Evolutionary conservation across 345 rosid species (phyloP).

Genomic region (Aurinia saxatilis): DNA sequence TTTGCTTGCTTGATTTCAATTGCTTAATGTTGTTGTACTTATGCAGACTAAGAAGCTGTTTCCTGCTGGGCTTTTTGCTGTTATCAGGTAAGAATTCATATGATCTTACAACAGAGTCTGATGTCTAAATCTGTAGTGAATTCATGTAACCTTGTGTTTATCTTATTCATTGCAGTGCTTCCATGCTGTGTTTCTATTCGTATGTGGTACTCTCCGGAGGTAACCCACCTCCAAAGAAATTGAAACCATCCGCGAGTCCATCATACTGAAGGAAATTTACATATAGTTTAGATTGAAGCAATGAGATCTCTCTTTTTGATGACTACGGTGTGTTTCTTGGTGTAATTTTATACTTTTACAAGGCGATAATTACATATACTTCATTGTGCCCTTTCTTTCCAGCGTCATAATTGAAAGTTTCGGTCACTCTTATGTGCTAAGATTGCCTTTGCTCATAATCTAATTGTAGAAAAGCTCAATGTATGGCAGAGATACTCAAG

Average conservation of each 20-base stretch:
- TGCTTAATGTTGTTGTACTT: slow-evolving; percentile 10
- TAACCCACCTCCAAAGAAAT: slow-evolving; percentile 92
- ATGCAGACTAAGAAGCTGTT: slow-evolving; percentile 76
- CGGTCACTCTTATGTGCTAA: neutral
- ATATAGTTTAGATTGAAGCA: neutral
- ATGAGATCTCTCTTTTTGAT: slow-evolving; percentile 1
- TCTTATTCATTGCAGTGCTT: slow-evolving; percentile 45
- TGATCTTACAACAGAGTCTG: neutral
- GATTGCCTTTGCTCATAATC: neutral
- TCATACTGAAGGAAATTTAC: slow-evolving; percentile 20
- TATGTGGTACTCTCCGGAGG: slow-evolving; percentile 87
- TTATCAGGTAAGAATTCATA: slow-evolving; percentile 43
- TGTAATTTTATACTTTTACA: slow-evolving; percentile 12
- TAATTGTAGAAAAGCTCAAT: neutral
- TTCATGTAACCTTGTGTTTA: neutral
- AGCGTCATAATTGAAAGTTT: neutral
- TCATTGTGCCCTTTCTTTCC: neutral
- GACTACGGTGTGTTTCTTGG: neutral
- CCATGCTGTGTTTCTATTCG: slow-evolving; percentile 70
- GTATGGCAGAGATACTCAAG: neutral
- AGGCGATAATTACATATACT: neutral
- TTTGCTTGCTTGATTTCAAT: slow-evolving; percentile 15
- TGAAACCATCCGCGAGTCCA: slow-evolving; percentile 39
- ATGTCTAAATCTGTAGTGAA: neutral
- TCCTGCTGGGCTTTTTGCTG: slow-evolving; percentile 54